A percentile compares a stretch with the other conserved stretches of the same genome.
Evolutionary conservation across 176 grass and related monocot species (phyloP).

Genomic region (Miscanthus lutarioriparius): DNA sequence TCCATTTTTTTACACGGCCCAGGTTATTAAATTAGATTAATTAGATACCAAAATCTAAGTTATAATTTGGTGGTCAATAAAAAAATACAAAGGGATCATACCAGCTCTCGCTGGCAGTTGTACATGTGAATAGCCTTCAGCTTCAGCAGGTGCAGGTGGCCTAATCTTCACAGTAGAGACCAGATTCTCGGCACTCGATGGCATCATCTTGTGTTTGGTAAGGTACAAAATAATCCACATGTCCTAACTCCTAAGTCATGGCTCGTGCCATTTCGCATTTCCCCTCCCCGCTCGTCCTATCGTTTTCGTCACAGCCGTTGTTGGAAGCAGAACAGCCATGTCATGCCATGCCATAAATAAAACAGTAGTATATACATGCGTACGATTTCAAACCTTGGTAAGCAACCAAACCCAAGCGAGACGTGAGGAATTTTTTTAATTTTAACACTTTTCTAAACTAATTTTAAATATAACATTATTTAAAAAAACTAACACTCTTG

Average conservation of each 20-base stretch:
- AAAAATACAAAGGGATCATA: background rate
- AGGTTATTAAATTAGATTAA: too few species aligned
- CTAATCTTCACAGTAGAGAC: background rate
- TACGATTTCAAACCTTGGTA: slow-evolving; percentile 12
- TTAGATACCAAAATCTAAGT: background rate
- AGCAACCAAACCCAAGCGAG: background rate
- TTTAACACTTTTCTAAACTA: too few species aligned
- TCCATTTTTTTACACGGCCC: too few species aligned
- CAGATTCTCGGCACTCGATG: background rate
- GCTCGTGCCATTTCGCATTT: background rate
- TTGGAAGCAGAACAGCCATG: background rate
- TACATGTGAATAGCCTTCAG: background rate
- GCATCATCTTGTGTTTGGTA: slow-evolving; percentile 13
- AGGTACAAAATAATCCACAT: background rate
- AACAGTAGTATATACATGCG: background rate
- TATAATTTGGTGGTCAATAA: background rate
- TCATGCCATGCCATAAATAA: background rate
- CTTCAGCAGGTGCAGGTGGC: background rate
- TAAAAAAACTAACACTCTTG: too few species aligned
- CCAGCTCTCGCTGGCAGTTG: background rate
- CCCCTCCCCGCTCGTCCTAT: background rate
- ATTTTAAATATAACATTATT: too few species aligned
- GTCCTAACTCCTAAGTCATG: background rate
- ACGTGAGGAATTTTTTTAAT: too few species aligned
- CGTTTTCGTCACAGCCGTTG: background rate